Evolutionary conservation across 768 basidiomycete species (phyloP).

Genomic region (Lactifluus pinguis): DNA sequence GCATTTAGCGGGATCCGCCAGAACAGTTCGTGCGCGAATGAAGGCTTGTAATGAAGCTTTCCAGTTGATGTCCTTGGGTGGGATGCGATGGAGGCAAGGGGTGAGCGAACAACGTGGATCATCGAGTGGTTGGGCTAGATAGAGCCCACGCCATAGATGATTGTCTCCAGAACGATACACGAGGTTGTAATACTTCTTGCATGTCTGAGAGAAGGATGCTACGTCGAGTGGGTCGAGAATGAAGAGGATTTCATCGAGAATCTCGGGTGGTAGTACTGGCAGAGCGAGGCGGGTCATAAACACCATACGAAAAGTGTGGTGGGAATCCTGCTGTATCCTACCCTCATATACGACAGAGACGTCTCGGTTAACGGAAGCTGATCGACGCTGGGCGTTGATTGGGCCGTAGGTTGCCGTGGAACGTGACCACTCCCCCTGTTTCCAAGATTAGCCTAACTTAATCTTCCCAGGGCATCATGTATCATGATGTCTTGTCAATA

Average conservation of each 20-base stretch:
- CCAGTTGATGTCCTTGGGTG: constrained; percentile 33
- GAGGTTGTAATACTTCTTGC: constrained; percentile 32
- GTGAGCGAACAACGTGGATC: constrained; percentile 48
- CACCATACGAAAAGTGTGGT: neutral
- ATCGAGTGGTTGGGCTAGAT: constrained; percentile 54
- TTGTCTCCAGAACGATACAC: constrained; percentile 39
- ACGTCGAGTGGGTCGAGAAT: constrained; percentile 55
- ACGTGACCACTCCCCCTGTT: no score
- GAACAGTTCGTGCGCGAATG: constrained; percentile 44
- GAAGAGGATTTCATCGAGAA: constrained; percentile 49
- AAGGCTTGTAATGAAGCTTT: constrained; percentile 43
- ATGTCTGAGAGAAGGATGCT: constrained; percentile 43
- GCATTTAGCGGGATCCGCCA: constrained; percentile 29
- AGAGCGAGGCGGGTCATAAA: neutral
- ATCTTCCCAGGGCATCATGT: no score
- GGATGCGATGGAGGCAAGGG: constrained; percentile 23
- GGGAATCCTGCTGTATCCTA: neutral
- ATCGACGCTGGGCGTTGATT: no score
- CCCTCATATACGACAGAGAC: no score
- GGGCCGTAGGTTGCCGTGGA: no score
- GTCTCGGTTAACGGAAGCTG: neutral
- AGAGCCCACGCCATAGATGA: constrained; percentile 56
- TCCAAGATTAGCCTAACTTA: no score
- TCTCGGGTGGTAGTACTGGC: constrained; percentile 40
- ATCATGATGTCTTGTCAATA: no score